phyloP scores from a whole-genome alignment of 225 moss, liverwort and hornwort genomes.

The Asterella californica region DNA sequence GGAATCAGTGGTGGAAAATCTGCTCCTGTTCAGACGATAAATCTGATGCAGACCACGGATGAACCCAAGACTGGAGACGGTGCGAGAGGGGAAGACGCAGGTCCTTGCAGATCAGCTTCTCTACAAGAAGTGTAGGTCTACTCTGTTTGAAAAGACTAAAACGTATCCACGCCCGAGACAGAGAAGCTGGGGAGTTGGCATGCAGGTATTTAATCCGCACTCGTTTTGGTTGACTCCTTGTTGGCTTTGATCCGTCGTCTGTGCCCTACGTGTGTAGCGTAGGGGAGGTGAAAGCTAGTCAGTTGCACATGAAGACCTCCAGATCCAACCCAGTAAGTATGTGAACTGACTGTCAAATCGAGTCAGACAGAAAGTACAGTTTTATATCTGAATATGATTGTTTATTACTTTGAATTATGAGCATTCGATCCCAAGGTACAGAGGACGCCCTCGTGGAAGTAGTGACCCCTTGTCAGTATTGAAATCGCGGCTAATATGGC shows the following conservation, averaged over 20 bases:
- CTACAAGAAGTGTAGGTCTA: constrained; percentile 33
- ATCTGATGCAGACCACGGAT: constrained; percentile 52
- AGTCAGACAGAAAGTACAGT: too few relatives aligned
- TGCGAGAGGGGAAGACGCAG: constrained; percentile 41
- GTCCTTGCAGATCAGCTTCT: constrained; percentile 33
- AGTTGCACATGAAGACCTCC: not conserved
- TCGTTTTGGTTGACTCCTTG: not conserved
- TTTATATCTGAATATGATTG: too few relatives aligned
- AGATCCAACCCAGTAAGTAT: not conserved
- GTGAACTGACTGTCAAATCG: not conserved
- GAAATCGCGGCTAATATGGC: not conserved
- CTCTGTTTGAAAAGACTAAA: not conserved
- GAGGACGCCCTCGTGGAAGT: not conserved
- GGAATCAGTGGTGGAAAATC: constrained; percentile 30
- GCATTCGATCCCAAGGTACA: not conserved
- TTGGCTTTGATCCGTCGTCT: too few relatives aligned
- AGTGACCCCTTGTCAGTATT: not conserved
- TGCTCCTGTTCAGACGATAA: constrained; percentile 46
- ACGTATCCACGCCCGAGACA: not conserved
- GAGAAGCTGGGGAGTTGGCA: not conserved
- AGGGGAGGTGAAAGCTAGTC: not conserved
- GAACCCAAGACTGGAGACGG: constrained; percentile 61
- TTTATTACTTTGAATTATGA: not conserved
- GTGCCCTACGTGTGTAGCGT: not conserved
- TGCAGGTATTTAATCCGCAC: not conserved